Percentiles rank a stretch among this genome's conserved stretches.
Conservation (phyloP, 768 basidiomycete genomes). For the Holtermanniella nyarrowii region DNA sequence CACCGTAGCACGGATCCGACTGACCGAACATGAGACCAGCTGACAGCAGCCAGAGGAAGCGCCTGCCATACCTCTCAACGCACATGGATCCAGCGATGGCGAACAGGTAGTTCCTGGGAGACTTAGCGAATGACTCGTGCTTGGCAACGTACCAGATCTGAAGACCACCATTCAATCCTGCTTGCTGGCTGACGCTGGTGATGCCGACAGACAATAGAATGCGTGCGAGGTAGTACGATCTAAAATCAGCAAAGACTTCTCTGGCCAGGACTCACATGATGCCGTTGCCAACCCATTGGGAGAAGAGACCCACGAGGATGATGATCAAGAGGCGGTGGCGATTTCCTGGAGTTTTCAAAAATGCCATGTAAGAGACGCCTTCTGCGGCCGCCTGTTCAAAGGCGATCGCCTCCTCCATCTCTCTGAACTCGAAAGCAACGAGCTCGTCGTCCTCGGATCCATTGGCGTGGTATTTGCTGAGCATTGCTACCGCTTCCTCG, state of each 20-base stretch:
- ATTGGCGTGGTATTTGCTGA: constrained; percentile 77
- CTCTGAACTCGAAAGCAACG: constrained; percentile 38
- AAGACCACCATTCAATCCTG: constrained; percentile 1
- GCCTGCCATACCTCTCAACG: neutral
- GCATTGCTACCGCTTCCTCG: constrained; percentile 54
- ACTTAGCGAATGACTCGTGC: no score
- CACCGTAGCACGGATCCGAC: neutral
- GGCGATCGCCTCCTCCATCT: constrained; percentile 59
- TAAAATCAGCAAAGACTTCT: no score
- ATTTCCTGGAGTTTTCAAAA: constrained; percentile 59
- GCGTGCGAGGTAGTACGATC: constrained; percentile 46
- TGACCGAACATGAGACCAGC: neutral
- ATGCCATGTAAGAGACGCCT: constrained; percentile 47
- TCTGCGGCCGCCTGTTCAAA: constrained; percentile 52
- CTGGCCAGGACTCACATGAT: no score
- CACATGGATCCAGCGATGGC: neutral
- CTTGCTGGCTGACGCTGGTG: neutral
- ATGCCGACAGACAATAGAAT: constrained; percentile 48
- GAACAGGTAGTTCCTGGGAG: neutral
- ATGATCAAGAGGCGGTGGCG: constrained; percentile 58
- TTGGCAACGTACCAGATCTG: neutral
- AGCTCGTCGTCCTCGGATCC: constrained; percentile 52
- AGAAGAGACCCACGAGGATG: constrained; percentile 57
- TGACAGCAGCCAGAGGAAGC: neutral
- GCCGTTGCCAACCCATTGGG: constrained; percentile 56